These are phyloP conservation scores for Ceriops decandra DNA, from an alignment of 345 rosid species.

Conservation along the genomic window DNA sequence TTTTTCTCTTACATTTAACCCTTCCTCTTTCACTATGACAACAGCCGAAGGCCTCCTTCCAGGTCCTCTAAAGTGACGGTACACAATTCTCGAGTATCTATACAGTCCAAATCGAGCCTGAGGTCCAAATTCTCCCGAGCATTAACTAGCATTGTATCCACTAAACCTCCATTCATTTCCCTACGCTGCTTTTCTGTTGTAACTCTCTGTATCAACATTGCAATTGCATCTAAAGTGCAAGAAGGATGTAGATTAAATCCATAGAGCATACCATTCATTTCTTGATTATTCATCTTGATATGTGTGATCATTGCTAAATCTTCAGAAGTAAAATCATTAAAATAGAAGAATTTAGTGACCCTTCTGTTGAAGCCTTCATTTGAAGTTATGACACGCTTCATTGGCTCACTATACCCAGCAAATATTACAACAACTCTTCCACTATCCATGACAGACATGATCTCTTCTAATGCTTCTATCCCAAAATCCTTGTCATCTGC, in stretches of 20 bases:
- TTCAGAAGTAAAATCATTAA: conserved; percentile 62
- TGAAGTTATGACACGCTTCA: conserved; percentile 90
- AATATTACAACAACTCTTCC: conserved; percentile 90
- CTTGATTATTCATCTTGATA: conserved; percentile 80
- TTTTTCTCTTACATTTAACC: not conserved
- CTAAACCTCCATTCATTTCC: conserved; percentile 92
- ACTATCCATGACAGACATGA: conserved; percentile 94
- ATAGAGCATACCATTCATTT: conserved; percentile 51
- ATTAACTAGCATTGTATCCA: conserved; percentile 72
- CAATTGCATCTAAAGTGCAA: conserved; percentile 65
- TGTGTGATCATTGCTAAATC: conserved; percentile 77
- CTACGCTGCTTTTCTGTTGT: conserved; percentile 84
- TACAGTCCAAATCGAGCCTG: conserved; percentile 74
- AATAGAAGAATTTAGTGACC: conserved; percentile 87
- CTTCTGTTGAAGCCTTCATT: conserved; percentile 97
- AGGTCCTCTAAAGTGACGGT: conserved; percentile 74
- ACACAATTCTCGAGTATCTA: conserved; percentile 60
- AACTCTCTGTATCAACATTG: conserved; percentile 53
- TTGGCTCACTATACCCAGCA: conserved; percentile 93
- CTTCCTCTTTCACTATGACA: conserved; percentile 27
- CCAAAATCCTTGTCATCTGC: conserved; percentile 95
- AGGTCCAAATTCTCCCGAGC: conserved; percentile 92
- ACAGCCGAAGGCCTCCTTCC: conserved; percentile 55
- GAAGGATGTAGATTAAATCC: conserved; percentile 67
- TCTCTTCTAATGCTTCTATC: conserved; percentile 91